Base-by-base conservation (phyloP, 345 rosid genomes). In the Boechera retrofracta region DNA sequence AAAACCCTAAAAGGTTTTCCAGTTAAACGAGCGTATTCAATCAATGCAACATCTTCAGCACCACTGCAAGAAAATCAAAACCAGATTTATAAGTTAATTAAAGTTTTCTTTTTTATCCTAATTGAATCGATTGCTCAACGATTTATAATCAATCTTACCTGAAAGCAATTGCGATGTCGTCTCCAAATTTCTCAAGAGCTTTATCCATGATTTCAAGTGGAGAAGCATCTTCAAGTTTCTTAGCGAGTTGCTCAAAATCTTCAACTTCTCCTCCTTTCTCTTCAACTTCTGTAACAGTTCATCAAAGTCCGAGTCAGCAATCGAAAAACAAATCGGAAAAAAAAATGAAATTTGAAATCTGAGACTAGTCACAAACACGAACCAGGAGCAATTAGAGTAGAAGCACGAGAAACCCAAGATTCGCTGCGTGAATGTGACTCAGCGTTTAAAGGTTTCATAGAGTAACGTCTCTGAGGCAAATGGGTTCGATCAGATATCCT, bases 1-100 rank as follows among this genome's bases (percentile, higher is more conserved):
- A 94, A 94, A 55, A 94, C 98, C 88, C 98, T 86, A 48, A 83
- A 94, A 1, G 96, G 91, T 5, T 86, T 80, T 5, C 98, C 97
- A 1, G 97, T 94, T 79, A 94, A 64, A 61, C 80, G 87, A 1
- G 98, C 98, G 71, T 94, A 94, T 81, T 94, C 98, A 2, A 94
- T 90, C 89, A 92, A 83, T 28, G 92, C 98, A 42, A 94, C 95
- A 83, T 94, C 98, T 78, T 92, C 98, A 15, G 98, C 98, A 53
- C 98, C 98, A 87, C 98, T 94, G 87, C 82, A 65, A 12, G 4
- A 24, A 41, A 9, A 58, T 5, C 15, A 52, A 44, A 64, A 44
- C 28, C 39, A 66, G 13, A 64, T 56, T 36, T 18, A 33, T 7
- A 42, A 8, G 18, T 49, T 71, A 54, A 42, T 49, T 12, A 5